These are phyloP conservation scores for Phaeosphaeria sp. DNA, from an alignment of 2,329 filamentous ascomycete genomes.

Conservation along the genomic window DNA sequence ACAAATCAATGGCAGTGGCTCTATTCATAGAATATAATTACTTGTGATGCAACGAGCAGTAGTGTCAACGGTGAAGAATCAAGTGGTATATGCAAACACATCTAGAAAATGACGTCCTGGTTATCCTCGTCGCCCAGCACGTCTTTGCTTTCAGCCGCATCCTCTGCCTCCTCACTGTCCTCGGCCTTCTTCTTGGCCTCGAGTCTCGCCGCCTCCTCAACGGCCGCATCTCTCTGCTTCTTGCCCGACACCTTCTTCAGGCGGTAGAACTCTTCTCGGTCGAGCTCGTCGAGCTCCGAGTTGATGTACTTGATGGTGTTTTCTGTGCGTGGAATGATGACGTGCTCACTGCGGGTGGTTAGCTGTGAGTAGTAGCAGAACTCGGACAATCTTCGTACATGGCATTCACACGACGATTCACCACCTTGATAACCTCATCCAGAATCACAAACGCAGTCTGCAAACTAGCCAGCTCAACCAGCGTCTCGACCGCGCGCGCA, in stretches of 20 bases:
- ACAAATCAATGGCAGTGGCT: neutral
- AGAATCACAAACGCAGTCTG: slow-evolving; percentile 98
- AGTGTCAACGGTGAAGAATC: neutral
- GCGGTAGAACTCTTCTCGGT: slow-evolving; percentile 97
- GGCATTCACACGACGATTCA: slow-evolving; percentile 96
- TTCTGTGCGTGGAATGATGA: slow-evolving; percentile 97
- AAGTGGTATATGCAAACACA: neutral
- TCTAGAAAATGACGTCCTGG: slow-evolving; percentile 83
- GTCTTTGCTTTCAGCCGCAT: slow-evolving; percentile 62
- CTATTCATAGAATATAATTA: neutral
- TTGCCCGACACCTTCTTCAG: slow-evolving; percentile 90
- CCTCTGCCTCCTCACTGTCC: slow-evolving; percentile 21
- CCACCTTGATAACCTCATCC: slow-evolving; percentile 98
- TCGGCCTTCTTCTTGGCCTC: slow-evolving; percentile 48
- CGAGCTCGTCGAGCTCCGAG: slow-evolving; percentile 95
- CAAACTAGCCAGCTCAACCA: slow-evolving; percentile 92
- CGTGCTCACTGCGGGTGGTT: slow-evolving; percentile 69
- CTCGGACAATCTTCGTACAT: slow-evolving; percentile 69
- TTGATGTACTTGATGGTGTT: slow-evolving; percentile 99
- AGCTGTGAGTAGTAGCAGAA: slow-evolving; percentile 14
- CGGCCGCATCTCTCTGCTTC: slow-evolving; percentile 62
- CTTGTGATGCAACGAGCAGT: neutral
- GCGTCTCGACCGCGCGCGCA: slow-evolving; percentile 89
- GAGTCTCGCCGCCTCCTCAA: slow-evolving; percentile 41
- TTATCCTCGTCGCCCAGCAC: slow-evolving; percentile 79